Conservation (phyloP, 345 rosid species). For the Passiflora organensis region DNA sequence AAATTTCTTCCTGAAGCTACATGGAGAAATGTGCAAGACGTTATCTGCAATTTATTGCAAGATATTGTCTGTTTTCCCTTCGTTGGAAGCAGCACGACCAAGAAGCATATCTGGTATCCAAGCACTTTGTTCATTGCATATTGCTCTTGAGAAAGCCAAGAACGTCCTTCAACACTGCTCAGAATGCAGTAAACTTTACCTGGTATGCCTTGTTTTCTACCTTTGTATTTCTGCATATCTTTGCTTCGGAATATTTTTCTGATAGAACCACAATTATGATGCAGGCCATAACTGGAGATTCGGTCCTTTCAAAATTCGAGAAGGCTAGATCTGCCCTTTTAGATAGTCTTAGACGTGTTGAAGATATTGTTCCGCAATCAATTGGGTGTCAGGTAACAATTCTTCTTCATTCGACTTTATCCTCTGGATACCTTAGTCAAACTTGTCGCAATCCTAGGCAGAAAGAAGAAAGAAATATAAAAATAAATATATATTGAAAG, state of each 20-base stretch:
- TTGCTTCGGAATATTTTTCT: background rate
- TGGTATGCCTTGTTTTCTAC: constrained; percentile 46
- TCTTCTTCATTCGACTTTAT: background rate
- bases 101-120: constrained; percentile 97
- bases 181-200: constrained; percentile 84
- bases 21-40: constrained; percentile 83
- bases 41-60: constrained; percentile 69
- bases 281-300: constrained; percentile 94
- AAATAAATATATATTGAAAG: too few species aligned
- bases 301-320: constrained; percentile 81
- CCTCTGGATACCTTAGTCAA: background rate
- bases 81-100: constrained; percentile 94
- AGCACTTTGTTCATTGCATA: constrained; percentile 85
- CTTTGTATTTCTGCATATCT: constrained; percentile 2
- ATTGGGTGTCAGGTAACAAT: constrained; percentile 70
- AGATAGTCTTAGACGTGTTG: constrained; percentile 83
- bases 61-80: constrained; percentile 69
- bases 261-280: constrained; percentile 12
- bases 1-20: constrained; percentile 46
- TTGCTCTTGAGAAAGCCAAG: constrained; percentile 87
- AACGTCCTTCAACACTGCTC: constrained; percentile 84
- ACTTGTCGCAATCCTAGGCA: background rate
- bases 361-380: constrained; percentile 86
- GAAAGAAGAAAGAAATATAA: too few species aligned
- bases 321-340: constrained; percentile 66